These are phyloP conservation scores for Zymoseptoria passerinii DNA, from an alignment of 2,329 filamentous ascomycete genomes.

Conservation along the genomic window DNA sequence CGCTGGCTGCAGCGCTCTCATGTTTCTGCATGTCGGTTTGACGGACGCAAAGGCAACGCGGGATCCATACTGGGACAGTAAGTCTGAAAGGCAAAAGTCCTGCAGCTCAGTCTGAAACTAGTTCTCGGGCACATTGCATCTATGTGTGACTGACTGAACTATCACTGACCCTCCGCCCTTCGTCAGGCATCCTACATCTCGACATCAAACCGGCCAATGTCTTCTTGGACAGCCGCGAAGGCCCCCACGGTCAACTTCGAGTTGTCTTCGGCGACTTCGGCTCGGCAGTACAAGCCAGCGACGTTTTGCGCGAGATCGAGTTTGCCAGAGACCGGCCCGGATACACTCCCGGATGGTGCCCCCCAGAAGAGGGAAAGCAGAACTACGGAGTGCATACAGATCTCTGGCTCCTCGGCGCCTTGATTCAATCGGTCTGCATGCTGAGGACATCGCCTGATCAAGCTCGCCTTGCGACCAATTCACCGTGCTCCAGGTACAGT, in stretches of 20 bases:
- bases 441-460: neutral
- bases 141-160: no score
- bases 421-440: conserved; percentile 4
- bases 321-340: conserved; percentile 5
- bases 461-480: neutral
- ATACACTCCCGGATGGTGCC: conserved; percentile 14
- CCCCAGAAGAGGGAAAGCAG: conserved; percentile 8
- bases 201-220: conserved; percentile 15
- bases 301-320: conserved; percentile 8
- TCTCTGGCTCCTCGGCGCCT: conserved; percentile 13
- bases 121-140: no score
- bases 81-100: no score
- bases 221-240: conserved; percentile 3
- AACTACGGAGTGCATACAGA: conserved; percentile 13
- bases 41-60: neutral
- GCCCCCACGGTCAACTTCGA: neutral
- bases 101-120: no score
- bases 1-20: neutral
- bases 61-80: neutral
- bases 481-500: neutral
- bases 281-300: conserved; percentile 8
- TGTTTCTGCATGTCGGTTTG: neutral
- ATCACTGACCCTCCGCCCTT: no score
- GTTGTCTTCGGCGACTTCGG: conserved; percentile 17
- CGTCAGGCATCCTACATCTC: conserved; percentile 6